Base-by-base conservation (phyloP, 768 basidiomycete genomes). In the Boletus sp. region DNA sequence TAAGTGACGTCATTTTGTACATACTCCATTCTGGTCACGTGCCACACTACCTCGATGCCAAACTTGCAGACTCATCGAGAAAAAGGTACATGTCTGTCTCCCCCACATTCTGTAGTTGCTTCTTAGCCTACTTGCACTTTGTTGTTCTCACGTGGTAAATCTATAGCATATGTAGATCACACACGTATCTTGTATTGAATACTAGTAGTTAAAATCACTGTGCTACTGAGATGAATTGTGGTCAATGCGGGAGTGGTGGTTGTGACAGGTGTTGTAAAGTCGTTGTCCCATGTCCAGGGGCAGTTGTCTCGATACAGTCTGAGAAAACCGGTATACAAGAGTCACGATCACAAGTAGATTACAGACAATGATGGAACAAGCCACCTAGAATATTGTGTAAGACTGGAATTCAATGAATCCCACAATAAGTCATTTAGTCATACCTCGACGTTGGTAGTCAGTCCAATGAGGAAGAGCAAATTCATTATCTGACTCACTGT, bases 341-440 rank as follows among this genome's bases (percentile, higher is more conserved):
- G 62, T 67, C 35, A 46, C 60, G 30, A 65, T 46, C 35, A 67
- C 64, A 8, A 67, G 60, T 4, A 67, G 32, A 44, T 64, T 66
- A 15, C 66, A 67, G 33, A 47, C 61, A 54, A 69, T 62, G 36
- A 44, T 52, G 11, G 55, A 57, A 30, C 33, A 51, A 24, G 63
- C 65, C 4, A 50, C 50, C 68, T 66, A 44, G 28, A 17, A 30
- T 30, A 12, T 56, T 42, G 15, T 2, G 11, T 59, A 12, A 57
- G 56, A 47, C 36, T 7, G 28, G n/a, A 45, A 42, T 12, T 18
- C 20, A 9, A 29, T 4, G n/a, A 36, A 37, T 14, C 17, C 5
- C n/a, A n/a, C n/a, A n/a, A 30, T 36, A 17, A 37, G 12, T 1
- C 10, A 14, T 17, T n/a, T 17, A 36, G 20, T 32, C 55, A 29